phyloP scores from a whole-genome alignment of 371 early-diverging fungal species.

The Mortierella sp. region DNA sequence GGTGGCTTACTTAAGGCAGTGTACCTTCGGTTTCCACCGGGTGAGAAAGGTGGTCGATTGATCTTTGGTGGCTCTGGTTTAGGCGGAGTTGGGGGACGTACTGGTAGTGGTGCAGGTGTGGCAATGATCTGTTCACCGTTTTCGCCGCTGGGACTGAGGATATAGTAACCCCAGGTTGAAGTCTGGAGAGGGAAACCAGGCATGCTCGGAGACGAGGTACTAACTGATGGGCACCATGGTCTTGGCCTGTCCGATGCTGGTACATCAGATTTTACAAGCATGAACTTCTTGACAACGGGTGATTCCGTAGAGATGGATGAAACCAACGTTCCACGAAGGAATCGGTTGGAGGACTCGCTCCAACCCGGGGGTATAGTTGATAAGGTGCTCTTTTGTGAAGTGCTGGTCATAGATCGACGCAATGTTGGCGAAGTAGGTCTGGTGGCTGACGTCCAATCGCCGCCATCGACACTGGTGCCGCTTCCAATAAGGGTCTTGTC shows the following conservation, averaged over 20 bases:
- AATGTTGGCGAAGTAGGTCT: background rate
- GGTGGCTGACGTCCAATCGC: conserved; percentile 10
- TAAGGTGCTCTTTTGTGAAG: conserved; percentile 10
- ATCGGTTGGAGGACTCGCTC: conserved; percentile 27
- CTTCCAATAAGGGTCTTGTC: conserved; percentile 30
- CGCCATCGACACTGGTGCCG: conserved; percentile 23
- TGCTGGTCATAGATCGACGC: conserved; percentile 21
- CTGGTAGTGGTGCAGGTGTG: conserved; percentile 30
- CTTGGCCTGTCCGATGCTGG: conserved; percentile 37
- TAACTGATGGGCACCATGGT: conserved; percentile 52
- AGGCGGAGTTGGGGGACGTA: conserved; percentile 19
- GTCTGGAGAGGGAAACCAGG: conserved; percentile 51
- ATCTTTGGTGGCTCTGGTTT: conserved; percentile 22
- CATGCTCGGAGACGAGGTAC: conserved; percentile 39
- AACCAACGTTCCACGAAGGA: conserved; percentile 36
- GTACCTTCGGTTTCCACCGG: conserved; percentile 44
- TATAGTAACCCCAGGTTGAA: conserved; percentile 45
- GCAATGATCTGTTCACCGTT: conserved; percentile 33
- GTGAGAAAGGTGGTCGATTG: conserved; percentile 52
- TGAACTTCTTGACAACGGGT: conserved; percentile 28
- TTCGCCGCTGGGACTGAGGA: conserved; percentile 24
- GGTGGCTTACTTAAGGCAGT: conserved; percentile 27
- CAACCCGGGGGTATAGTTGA: conserved; percentile 23
- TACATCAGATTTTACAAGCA: conserved; percentile 40
- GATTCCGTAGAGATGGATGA: conserved; percentile 38